These are phyloP conservation scores for Trichoderma gracile DNA, from an alignment of 2,329 filamentous ascomycete genomes.

Conservation along the genomic window DNA sequence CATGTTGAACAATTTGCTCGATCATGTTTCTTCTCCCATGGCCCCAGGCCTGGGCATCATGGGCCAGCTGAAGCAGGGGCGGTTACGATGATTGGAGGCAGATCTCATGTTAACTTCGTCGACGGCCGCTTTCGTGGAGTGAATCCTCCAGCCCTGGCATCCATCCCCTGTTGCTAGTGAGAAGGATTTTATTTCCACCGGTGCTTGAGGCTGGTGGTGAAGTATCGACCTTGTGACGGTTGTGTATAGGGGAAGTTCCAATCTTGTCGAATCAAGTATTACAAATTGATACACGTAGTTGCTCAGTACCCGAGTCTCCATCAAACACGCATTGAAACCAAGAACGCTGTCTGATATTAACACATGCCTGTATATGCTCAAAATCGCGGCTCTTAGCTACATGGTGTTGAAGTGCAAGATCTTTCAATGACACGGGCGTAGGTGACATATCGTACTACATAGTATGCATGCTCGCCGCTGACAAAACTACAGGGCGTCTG, in stretches of 20 bases:
- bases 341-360: not conserved
- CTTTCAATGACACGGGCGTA: not conserved
- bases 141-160: not conserved
- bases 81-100: not conserved
- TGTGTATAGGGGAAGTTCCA: not conserved
- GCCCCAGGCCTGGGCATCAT: not conserved
- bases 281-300: too few relatives aligned
- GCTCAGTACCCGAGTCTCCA: too few relatives aligned
- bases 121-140: not conserved
- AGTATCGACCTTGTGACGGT: not conserved
- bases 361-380: not conserved
- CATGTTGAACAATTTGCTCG: not conserved
- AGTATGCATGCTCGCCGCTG: not conserved
- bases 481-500: not conserved
- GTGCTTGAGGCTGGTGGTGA: not conserved
- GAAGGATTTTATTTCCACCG: not conserved
- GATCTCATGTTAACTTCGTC: not conserved
- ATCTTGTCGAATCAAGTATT: too few relatives aligned
- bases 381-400: not conserved
- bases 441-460: too few relatives aligned
- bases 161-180: constrained; percentile 4
- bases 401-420: not conserved
- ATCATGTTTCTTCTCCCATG: not conserved
- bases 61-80: not conserved
- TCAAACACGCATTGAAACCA: too few relatives aligned